These are phyloP conservation scores for Vigna trinervia DNA, from an alignment of 306 rosid genomes.

Conservation along the genomic window DNA sequence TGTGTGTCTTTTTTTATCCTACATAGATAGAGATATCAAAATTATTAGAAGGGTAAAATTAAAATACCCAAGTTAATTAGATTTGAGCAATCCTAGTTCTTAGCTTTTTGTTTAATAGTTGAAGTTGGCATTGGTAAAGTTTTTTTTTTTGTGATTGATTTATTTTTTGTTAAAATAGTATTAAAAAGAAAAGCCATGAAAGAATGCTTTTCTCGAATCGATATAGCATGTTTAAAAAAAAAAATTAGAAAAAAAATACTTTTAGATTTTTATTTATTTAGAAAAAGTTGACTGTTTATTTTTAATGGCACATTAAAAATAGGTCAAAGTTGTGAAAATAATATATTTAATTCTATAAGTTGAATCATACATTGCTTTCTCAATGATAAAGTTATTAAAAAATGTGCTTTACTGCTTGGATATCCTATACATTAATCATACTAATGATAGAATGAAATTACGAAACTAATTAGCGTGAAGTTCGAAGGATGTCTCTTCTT, in stretches of 20 bases:
- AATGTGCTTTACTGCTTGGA: neutral
- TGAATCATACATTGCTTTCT: neutral
- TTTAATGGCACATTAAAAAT: no score
- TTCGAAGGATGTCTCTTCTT: slow-evolving; percentile 42
- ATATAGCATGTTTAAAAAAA: no score
- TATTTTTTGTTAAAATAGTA: neutral
- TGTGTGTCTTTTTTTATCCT: neutral
- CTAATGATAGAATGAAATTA: slow-evolving; percentile 36
- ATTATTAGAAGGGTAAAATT: no score
- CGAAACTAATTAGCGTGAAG: slow-evolving; percentile 2
- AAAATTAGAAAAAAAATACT: no score
- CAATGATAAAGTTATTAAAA: neutral
- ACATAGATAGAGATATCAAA: no score
- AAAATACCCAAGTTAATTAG: no score
- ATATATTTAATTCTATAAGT: neutral
- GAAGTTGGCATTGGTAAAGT: neutral
- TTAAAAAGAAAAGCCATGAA: neutral
- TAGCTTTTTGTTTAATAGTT: neutral
- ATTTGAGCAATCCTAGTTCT: no score
- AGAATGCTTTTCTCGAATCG: neutral
- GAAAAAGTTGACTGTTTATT: no score
- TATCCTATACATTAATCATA: neutral
- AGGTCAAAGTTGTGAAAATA: no score
- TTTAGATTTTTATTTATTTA: no score
- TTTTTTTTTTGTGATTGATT: neutral